Evolutionary conservation across 345 rosid species (phyloP).

Genomic region (Citrus australasica): DNA sequence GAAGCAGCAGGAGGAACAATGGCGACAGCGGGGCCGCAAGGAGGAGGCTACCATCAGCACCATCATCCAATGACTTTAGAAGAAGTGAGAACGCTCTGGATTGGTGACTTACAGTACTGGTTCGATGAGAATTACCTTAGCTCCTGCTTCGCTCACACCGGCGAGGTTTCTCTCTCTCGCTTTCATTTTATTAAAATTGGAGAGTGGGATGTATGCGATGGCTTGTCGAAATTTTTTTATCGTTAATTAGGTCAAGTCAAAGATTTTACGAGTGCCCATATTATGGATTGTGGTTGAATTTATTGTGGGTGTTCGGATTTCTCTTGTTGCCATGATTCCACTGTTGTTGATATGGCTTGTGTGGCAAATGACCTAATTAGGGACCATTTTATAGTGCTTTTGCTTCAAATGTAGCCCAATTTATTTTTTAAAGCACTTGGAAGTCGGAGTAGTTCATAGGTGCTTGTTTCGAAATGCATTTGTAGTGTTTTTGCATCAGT

Average conservation of each 20-base stretch:
- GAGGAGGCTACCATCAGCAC: constrained; percentile 25
- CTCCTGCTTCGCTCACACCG: constrained; percentile 91
- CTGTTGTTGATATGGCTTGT: not conserved
- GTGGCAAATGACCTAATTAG: not conserved
- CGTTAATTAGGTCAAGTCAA: not conserved
- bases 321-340: not conserved
- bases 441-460: not conserved
- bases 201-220: not conserved
- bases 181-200: not conserved
- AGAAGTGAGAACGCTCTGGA: constrained; percentile 97
- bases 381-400: not conserved
- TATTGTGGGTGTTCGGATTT: not conserved
- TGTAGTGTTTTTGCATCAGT: not conserved
- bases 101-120: constrained; percentile 97
- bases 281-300: not conserved
- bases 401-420: not conserved
- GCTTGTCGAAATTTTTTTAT: not conserved
- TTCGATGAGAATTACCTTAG: constrained; percentile 79
- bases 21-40: constrained; percentile 36
- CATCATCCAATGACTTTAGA: constrained; percentile 87
- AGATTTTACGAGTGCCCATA: not conserved
- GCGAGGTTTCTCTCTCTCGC: constrained; percentile 56
- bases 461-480: not conserved
- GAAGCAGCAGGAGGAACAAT: not conserved
- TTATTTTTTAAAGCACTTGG: not conserved